phyloP scores from a whole-genome alignment of 805 yeast genomes.

The Ogataea paraovalis region DNA sequence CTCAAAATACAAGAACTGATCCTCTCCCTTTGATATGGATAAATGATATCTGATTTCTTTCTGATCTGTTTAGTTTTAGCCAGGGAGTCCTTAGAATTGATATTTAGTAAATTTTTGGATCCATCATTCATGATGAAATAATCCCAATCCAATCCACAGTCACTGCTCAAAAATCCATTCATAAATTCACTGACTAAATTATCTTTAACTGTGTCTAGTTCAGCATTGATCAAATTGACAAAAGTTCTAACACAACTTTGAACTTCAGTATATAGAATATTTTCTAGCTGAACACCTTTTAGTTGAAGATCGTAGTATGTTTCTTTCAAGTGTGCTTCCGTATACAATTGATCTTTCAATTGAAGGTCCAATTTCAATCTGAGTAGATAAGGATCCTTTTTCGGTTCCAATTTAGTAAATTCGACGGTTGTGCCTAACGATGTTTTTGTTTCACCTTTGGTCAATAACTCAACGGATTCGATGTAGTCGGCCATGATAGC shows the following conservation, averaged over 20 bases:
- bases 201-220: constrained; percentile 43
- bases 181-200: constrained; percentile 51
- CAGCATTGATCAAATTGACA: constrained; percentile 47
- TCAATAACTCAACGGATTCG: constrained; percentile 39
- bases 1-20: constrained; percentile 52
- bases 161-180: constrained; percentile 50
- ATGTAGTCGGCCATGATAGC: constrained; percentile 46
- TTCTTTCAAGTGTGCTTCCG: constrained; percentile 63
- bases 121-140: constrained; percentile 48
- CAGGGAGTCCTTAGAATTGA: constrained; percentile 29
- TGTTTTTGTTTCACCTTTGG: constrained; percentile 33
- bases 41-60: constrained; percentile 47
- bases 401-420: constrained; percentile 23
- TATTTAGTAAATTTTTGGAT: constrained; percentile 38
- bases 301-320: constrained; percentile 61
- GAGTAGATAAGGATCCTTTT: constrained; percentile 58
- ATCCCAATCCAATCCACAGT: constrained; percentile 68
- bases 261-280: constrained; percentile 57
- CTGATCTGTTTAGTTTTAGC: constrained; percentile 35
- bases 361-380: constrained; percentile 62
- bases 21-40: constrained; percentile 50
- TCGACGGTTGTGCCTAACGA: constrained; percentile 28
- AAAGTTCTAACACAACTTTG: constrained; percentile 54
- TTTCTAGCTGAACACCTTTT: constrained; percentile 61
- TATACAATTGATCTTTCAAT: constrained; percentile 56